Evolutionary conservation across 768 basidiomycete species (phyloP), one percentile per base, ranked within the genome.

Genomic region (Leccinum disarticulatum): DNA sequence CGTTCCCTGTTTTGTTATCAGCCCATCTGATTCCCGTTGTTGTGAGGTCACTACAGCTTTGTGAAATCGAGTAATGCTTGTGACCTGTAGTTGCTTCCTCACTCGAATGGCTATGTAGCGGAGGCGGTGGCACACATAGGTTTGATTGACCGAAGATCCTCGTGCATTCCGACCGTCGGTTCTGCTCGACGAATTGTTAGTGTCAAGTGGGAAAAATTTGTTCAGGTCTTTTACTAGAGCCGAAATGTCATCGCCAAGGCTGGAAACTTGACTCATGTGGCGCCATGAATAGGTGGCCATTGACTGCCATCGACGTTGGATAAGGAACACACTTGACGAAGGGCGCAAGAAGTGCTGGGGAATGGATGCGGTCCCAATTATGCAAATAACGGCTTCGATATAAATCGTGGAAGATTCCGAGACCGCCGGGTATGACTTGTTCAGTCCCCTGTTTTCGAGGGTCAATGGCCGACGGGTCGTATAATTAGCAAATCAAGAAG

Each of bases 341-440:
- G 63, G 71, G 71, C 65, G 71, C 48, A 71, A 67, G 64, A 73
- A 68, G 68, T 61, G 57, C 56, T 43, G 15, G 53, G 59, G 67
- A 73, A 73, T 71, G 71, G 71, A 71, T 61, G 63, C 59, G 54
- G 55, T 36, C 54, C 62, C 64, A 59, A 59, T 61, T 65, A 55
- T 58, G 63, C 61, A 62, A 31, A 53, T 51, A 35, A 50, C 19
- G 38, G 19, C 43, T 61, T 66, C 57, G 56, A 57, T 59, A 13
- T 19, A 46, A 13, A 28, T 49, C 28, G 48, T 28, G 27, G 67
- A 49, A 60, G 36, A 57, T 58, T 50, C 67, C 67, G 68, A 50
- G 55, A 52, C 36, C 48, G 11, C 50, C 52, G 54, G 25, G 48
- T 31, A 54, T 31, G 59, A 52, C 55, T 27, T 3, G 14, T 48